Conservation (phyloP, 2,329 filamentous ascomycete species). For the Bertia moriformis region DNA sequence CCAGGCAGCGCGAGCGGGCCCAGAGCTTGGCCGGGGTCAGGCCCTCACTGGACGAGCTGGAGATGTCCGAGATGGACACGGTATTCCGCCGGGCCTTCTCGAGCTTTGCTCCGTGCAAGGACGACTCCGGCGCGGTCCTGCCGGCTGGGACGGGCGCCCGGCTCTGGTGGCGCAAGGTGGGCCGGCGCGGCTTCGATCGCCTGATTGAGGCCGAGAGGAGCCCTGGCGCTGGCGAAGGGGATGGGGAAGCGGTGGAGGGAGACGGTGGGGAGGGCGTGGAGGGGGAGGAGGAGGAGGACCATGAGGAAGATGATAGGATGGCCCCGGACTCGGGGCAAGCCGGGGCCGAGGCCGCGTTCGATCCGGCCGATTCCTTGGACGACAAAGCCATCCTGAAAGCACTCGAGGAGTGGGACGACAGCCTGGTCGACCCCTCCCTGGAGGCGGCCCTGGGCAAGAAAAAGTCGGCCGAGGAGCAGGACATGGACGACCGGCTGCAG, state of each 20-base stretch:
- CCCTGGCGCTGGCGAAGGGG: too few species aligned
- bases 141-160: constrained; percentile 52
- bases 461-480: constrained; percentile 39
- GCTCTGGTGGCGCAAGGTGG: constrained; percentile 64
- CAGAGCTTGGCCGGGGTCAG: constrained; percentile 50
- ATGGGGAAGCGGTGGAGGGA: constrained; percentile 36
- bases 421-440: constrained; percentile 39
- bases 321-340: constrained; percentile 16
- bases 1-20: constrained; percentile 58
- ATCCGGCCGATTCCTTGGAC: constrained; percentile 35
- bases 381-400: constrained; percentile 33
- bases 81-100: constrained; percentile 67
- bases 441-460: constrained; percentile 31
- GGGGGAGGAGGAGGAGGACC: constrained; percentile 13
- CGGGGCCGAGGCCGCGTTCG: constrained; percentile 10
- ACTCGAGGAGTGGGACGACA: constrained; percentile 43
- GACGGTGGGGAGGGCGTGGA: constrained; percentile 23
- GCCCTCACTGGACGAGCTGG: constrained; percentile 35
- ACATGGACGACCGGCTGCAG: constrained; percentile 54
- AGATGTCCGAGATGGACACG: constrained; percentile 56
- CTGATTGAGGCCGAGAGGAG: too few species aligned
- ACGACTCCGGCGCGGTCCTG: constrained; percentile 58
- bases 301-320: constrained; percentile 18
- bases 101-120: constrained; percentile 63
- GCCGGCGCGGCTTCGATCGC: constrained; percentile 46